Evolutionary conservation across 768 basidiomycete genomes (phyloP).

Genomic region (Holtermannia corniformis): DNA sequence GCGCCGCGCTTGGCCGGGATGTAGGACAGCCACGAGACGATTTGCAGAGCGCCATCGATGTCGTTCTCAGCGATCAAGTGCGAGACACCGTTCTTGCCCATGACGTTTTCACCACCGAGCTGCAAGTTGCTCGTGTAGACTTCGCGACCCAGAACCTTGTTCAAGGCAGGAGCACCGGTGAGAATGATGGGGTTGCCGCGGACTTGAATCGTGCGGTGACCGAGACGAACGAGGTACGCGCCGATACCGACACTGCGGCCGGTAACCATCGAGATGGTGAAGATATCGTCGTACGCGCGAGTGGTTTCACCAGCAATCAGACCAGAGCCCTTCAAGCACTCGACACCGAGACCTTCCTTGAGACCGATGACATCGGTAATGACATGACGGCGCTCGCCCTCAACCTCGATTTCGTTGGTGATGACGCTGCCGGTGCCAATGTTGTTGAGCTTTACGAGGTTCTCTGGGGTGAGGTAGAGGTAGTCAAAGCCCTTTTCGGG

Average conservation of each 20-base stretch:
- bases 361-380: constrained; percentile 93
- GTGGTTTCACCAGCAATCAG: constrained; percentile 98
- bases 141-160: constrained; percentile 97
- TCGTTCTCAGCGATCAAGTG: constrained; percentile 93
- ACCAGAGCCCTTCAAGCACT: constrained; percentile 89
- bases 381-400: constrained; percentile 82
- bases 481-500: constrained; percentile 96
- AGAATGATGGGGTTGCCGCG: constrained; percentile 99
- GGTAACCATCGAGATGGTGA: constrained; percentile 97
- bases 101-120: constrained; percentile 84
- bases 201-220: constrained; percentile 95
- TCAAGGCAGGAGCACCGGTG: constrained; percentile 90
- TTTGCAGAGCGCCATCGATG: constrained; percentile 86
- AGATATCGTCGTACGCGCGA: constrained; percentile 97
- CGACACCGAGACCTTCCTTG: constrained; percentile 96
- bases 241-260: constrained; percentile 98
- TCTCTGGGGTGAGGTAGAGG: constrained; percentile 88
- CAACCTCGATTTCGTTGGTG: constrained; percentile 71
- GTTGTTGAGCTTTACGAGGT: constrained; percentile 77
- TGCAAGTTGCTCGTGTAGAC: constrained; percentile 98
- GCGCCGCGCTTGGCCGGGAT: constrained; percentile 72
- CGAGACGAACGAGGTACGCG: constrained; percentile 94
- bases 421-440: constrained; percentile 68
- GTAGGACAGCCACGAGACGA: constrained; percentile 89
- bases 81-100: constrained; percentile 99